These are phyloP conservation scores for Solanum pennellii DNA, from an alignment of 257 asterid genomes.

Conservation along the genomic window DNA sequence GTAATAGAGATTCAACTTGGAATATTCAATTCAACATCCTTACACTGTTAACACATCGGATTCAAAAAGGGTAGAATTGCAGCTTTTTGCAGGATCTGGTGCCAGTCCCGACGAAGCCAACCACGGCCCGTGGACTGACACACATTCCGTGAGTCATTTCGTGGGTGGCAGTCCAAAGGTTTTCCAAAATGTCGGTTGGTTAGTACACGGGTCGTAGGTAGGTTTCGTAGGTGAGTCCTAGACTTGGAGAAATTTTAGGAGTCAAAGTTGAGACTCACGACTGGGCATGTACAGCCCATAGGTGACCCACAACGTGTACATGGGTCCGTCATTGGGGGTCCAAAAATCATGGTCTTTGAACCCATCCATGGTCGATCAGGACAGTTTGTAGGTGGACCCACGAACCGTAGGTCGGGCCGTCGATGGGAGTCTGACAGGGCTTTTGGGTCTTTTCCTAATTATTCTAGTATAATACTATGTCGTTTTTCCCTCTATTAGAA, in stretches of 20 bases:
- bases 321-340: neutral
- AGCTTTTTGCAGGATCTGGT: neutral
- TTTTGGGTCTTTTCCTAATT: neutral
- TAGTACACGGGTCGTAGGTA: neutral
- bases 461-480: neutral
- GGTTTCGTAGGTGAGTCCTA: neutral
- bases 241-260: neutral
- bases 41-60: neutral
- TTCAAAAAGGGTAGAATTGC: neutral
- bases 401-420: neutral
- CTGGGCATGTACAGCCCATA: neutral
- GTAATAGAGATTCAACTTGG: neutral
- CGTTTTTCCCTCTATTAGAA: neutral
- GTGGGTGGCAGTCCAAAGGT: neutral
- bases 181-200: neutral
- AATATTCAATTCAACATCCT: neutral
- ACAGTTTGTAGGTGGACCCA: neutral
- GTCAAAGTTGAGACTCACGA: neutral
- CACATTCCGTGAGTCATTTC: neutral
- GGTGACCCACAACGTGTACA: neutral
- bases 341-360: neutral
- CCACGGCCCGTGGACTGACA: neutral
- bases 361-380: neutral
- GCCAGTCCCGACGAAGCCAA: neutral
- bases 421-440: neutral